phyloP scores from a whole-genome alignment of 306 rosid genomes.

The barrel medic (Medicago truncatula) region DNA sequence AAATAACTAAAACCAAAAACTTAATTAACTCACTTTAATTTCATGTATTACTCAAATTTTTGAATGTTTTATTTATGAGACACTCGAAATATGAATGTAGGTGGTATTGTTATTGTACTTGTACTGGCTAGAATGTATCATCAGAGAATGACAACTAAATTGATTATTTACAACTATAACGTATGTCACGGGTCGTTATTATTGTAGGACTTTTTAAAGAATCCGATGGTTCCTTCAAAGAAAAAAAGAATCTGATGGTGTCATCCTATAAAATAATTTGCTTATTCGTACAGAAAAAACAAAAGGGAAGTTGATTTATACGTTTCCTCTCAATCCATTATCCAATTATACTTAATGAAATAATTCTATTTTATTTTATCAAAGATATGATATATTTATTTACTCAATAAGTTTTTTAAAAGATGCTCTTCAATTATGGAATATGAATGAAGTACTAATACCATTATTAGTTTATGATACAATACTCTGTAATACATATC shows the following conservation, averaged over 20 bases:
- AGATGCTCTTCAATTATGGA: constrained; percentile 15
- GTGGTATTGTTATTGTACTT: neutral
- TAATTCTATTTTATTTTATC: constrained; percentile 9
- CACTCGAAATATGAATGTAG: neutral
- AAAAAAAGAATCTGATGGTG: constrained; percentile 27
- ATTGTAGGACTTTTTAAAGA: constrained; percentile 36
- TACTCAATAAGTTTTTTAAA: neutral
- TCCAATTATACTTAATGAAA: constrained; percentile 11
- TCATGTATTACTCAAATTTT: too few species aligned
- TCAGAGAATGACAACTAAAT: constrained; percentile 21
- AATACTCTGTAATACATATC: neutral
- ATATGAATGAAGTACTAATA: constrained; percentile 7
- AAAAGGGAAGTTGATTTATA: constrained; percentile 14
- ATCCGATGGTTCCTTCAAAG: constrained; percentile 12
- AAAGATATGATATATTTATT: constrained; percentile 9
- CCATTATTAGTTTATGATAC: neutral
- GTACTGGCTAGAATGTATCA: neutral
- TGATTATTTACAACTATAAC: constrained; percentile 39
- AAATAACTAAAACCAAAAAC: too few species aligned
- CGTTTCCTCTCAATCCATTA: constrained; percentile 14
- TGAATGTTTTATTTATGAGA: neutral
- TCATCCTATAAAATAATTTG: constrained; percentile 7
- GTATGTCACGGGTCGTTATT: constrained; percentile 40
- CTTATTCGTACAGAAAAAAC: constrained; percentile 8
- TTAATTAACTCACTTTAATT: too few species aligned